Evolutionary conservation across 2,329 filamentous ascomycete genomes (phyloP).

Genomic region (Fusarium fracticaudum): DNA sequence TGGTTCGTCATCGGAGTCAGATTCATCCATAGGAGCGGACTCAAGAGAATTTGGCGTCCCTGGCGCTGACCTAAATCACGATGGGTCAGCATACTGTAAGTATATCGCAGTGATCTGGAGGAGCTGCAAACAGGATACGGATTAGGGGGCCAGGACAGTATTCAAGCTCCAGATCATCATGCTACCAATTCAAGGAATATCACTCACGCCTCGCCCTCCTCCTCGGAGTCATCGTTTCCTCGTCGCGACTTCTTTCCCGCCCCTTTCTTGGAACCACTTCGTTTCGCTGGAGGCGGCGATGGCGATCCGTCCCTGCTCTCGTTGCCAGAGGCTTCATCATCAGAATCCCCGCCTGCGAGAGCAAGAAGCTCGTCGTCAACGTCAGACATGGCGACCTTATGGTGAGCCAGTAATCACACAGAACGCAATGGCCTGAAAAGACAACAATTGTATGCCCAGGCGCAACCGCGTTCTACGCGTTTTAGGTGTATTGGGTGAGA

Average conservation of each 20-base stretch:
- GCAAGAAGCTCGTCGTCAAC: constrained; percentile 94
- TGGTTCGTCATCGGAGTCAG: constrained; percentile 69
- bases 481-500: not conserved
- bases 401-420: constrained; percentile 1
- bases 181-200: not conserved
- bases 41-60: constrained; percentile 78
- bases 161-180: not conserved
- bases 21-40: constrained; percentile 91
- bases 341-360: constrained; percentile 82
- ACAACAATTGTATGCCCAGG: not conserved
- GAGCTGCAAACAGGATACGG: not conserved
- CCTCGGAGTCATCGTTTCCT: constrained; percentile 61
- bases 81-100: constrained; percentile 18
- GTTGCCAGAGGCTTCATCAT: constrained; percentile 65
- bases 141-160: not conserved
- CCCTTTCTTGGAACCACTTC: constrained; percentile 43
- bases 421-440: constrained; percentile 21
- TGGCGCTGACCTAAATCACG: constrained; percentile 68
- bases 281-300: constrained; percentile 57
- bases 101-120: not conserved
- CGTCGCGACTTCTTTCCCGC: constrained; percentile 60
- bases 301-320: constrained; percentile 65
- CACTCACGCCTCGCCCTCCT: constrained; percentile 67
- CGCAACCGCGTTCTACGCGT: constrained; percentile 28
- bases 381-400: constrained; percentile 74